These are phyloP conservation scores for Gomphus sp. DNA, from an alignment of 1,284 basidiomycete genomes.

Conservation along the genomic window DNA sequence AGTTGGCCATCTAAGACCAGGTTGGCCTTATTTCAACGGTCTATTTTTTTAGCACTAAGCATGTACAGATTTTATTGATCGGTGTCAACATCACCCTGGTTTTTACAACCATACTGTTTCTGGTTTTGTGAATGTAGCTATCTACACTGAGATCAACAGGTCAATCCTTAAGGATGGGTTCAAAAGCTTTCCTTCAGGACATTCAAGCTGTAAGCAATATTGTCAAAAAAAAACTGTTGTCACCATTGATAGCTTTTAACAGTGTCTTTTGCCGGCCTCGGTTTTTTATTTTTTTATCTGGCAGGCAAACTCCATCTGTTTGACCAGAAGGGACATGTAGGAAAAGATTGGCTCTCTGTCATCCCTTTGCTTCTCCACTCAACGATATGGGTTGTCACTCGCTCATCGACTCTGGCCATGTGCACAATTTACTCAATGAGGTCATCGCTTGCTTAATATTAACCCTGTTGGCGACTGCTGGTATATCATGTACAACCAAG, in stretches of 20 bases:
- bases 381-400: no score
- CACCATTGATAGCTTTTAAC: conserved; percentile 1
- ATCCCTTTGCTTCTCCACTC: no score
- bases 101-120: conserved; percentile 56
- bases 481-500: no score
- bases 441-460: no score
- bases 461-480: no score
- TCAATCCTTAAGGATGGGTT: conserved; percentile 74
- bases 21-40: conserved; percentile 24
- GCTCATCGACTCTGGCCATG: no score
- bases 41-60: conserved; percentile 47
- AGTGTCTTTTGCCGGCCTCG: conserved; percentile 91
- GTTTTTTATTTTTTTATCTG: conserved; percentile 83
- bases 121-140: conserved; percentile 63
- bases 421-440: no score
- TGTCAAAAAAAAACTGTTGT: not conserved
- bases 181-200: no score
- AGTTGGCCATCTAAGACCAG: conserved; percentile 85
- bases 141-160: conserved; percentile 70
- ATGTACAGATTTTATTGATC: conserved; percentile 69
- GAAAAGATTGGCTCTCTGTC: conserved; percentile 81
- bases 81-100: conserved; percentile 69
- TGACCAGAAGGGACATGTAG: conserved; percentile 71
- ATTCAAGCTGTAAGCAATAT: conserved; percentile 61
- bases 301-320: conserved; percentile 91